Evolutionary conservation across 164 flowering plant genomes (phyloP).

Genomic region (Dillenia suffruticosa): DNA sequence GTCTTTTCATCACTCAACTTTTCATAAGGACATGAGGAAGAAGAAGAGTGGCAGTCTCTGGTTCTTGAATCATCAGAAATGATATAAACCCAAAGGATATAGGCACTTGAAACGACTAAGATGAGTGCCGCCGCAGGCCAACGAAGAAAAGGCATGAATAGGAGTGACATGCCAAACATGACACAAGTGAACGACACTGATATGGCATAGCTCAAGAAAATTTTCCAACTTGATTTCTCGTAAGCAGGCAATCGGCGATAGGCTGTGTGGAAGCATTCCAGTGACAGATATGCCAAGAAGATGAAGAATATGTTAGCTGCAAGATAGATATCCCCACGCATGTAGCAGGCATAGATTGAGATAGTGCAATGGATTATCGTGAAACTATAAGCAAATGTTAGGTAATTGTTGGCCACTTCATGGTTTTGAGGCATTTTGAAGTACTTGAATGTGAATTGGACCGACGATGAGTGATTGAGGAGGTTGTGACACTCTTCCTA

Average conservation of each 20-base stretch:
- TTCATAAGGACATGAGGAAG: no score
- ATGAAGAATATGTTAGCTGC: slow-evolving; percentile 1
- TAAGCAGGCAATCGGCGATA: background rate
- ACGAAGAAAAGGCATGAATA: no score
- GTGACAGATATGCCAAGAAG: background rate
- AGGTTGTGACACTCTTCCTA: no score
- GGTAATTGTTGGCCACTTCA: background rate
- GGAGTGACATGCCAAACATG: no score
- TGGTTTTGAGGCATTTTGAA: background rate
- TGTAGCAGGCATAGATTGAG: background rate
- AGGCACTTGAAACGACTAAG: no score
- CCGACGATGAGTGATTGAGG: no score
- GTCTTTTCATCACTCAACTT: no score
- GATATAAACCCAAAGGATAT: no score
- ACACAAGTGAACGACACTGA: background rate
- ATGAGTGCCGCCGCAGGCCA: no score
- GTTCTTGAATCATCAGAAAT: no score
- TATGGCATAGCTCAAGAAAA: background rate
- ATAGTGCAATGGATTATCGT: background rate
- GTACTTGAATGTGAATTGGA: no score
- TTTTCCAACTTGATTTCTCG: slow-evolving; percentile 6
- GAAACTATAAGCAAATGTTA: background rate
- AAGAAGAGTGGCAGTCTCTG: no score
- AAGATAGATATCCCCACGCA: background rate
- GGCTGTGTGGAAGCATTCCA: background rate